Evolutionary conservation across 2,329 filamentous ascomycete species (phyloP).

Genomic region (Leptodontidium sp.): DNA sequence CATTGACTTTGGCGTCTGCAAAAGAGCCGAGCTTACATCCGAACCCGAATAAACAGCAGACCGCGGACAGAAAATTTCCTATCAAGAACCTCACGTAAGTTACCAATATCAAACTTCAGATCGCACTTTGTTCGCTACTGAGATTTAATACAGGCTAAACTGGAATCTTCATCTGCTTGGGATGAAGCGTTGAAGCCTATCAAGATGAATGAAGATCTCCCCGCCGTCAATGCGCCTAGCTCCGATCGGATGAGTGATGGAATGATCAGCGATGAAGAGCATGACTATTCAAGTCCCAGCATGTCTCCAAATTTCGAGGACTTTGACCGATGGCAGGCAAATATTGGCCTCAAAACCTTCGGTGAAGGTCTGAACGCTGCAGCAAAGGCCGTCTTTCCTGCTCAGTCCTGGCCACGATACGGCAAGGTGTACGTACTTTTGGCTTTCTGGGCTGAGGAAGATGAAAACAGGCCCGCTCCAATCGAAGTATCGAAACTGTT

Average conservation of each 20-base stretch:
- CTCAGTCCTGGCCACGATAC: conserved; percentile 29
- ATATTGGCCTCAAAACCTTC: conserved; percentile 36
- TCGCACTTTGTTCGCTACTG: background rate
- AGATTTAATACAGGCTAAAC: background rate
- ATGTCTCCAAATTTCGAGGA: conserved; percentile 26
- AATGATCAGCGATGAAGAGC: conserved; percentile 21
- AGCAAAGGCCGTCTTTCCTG: conserved; percentile 38
- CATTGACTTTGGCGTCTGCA: background rate
- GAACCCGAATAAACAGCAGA: background rate
- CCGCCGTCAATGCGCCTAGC: conserved; percentile 10
- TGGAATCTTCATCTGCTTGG: background rate
- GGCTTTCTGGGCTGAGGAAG: conserved; percentile 36
- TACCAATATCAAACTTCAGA: background rate
- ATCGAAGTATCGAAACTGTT: conserved; percentile 32
- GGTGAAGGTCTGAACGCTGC: conserved; percentile 37
- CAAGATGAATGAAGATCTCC: conserved; percentile 14
- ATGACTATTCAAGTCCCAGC: conserved; percentile 19
- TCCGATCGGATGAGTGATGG: conserved; percentile 11
- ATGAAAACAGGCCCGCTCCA: conserved; percentile 24
- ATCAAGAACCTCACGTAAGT: background rate
- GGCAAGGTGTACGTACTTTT: conserved; percentile 38
- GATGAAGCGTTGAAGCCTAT: conserved; percentile 2
- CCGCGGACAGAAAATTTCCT: background rate
- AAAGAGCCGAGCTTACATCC: conserved; percentile 9
- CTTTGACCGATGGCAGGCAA: conserved; percentile 34